Evolutionary conservation across 352 stramenopile genomes (phyloP), one percentile per base, ranked within the genome.

Genomic region (Phytophthora pisi): DNA sequence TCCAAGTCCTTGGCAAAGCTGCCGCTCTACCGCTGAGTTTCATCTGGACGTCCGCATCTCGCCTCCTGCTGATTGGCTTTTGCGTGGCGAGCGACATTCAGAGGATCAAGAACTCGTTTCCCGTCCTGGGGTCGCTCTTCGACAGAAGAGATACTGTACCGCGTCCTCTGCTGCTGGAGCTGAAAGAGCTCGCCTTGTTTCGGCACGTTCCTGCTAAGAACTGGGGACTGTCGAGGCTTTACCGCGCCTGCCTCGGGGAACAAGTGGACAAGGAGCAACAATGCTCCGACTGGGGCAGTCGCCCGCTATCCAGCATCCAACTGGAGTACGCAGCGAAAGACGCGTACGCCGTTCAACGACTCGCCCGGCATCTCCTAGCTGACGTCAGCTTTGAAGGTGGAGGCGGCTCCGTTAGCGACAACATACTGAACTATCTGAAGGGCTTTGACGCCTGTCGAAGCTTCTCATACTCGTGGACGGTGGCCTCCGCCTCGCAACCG

Each of bases 231-330:
- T 86, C 80, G 23, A 70, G 70, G 31, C 70, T 91, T 0, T 80
- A 81, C 31, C 45, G 62, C 9, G 58, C 38, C 6, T 88, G 80
- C 18, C 54, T 89, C 16, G 67, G 75, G 8, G 61, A 78, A n/a
- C 40, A 66, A 20, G 30, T 91, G 24, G 72, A 84, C 54, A 91
- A 90, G 30, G 75, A 89, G 45, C 66, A 91, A 51, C 83, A 91
- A 52, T 89, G 81, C 43, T 89, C 79, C 0, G 81, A 90, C 54
- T 91, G 83, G 83, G 73, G 75, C 23, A 56, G 23, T 0, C 77
- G 83, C 0, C 81, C 81, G 15, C 63, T 90, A 9, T 79, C 75
- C 5, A 23, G 50, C 0, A 64, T 49, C 5, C 83, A 91, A 42
- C 58, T 90, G 2, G 49, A 72, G 50, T 91, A 91, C 49, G 83